These are phyloP conservation scores for Stenocarpella maydis DNA, from an alignment of 2,329 filamentous ascomycete species.

Conservation along the genomic window DNA sequence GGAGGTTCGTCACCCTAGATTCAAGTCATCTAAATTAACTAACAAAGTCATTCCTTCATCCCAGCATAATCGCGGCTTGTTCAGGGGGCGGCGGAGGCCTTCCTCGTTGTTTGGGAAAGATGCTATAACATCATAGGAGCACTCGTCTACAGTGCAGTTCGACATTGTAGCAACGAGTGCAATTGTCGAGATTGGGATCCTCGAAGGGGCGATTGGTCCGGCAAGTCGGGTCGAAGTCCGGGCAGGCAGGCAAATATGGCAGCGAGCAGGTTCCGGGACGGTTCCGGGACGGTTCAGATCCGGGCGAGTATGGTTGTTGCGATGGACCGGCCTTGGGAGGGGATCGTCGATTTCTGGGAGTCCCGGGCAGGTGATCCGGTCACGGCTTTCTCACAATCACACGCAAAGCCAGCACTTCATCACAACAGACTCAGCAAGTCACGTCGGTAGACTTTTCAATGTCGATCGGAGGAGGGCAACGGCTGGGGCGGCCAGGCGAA, in stretches of 20 bases:
- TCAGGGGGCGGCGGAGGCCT: not conserved
- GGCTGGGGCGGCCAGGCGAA: conserved; percentile 1
- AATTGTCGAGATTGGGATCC: conserved; percentile 7
- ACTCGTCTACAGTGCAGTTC: not conserved
- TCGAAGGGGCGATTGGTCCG: conserved; percentile 19
- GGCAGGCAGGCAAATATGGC: not conserved
- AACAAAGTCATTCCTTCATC: not conserved
- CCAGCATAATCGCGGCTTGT: not conserved
- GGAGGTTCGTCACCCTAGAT: no score
- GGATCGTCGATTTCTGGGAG: conserved; percentile 6
- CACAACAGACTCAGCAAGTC: conserved; percentile 30
- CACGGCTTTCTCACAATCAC: conserved; percentile 29
- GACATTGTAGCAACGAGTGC: conserved; percentile 6
- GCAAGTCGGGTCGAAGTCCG: conserved; percentile 16
- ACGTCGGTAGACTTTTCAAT: conserved; percentile 26
- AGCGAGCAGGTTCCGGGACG: conserved; percentile 1
- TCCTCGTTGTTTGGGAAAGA: not conserved
- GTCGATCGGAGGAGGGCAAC: conserved; percentile 5
- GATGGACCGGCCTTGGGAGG: not conserved
- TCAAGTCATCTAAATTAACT: not conserved
- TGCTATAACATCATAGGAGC: not conserved
- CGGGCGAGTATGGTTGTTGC: conserved; percentile 3
- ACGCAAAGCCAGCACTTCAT: conserved; percentile 29
- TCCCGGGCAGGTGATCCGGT: conserved; percentile 28
- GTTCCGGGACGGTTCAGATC: not conserved